Evolutionary conservation across 208 protist genomes (phyloP), one percentile per base, ranked within the genome.

Genomic region (Leptomonas pyrrhocoris): DNA sequence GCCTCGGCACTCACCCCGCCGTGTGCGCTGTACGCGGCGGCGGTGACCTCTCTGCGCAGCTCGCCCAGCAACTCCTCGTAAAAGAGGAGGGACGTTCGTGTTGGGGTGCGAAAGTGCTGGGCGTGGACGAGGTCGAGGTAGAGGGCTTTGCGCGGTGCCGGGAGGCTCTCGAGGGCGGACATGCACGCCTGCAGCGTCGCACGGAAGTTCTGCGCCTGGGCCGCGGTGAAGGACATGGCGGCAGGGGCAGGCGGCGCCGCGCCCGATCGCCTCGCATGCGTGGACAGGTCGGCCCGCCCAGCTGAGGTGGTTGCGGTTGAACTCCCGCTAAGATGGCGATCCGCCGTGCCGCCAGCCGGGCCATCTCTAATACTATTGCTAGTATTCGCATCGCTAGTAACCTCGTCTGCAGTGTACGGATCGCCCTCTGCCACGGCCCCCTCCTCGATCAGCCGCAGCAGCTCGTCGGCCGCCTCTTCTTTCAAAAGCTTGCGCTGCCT

Each of bases 151-250:
- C 81, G 73, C 6, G 77, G 54, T 23, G 73, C 30, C 9, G 83
- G 86, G 30, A 95, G 83, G 11, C 64, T 54, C 73, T 93, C 87
- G 71, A 95, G 71, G 62, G 89, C 68, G 9, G 77, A 77, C 28
- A 78, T 51, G 45, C 82, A 92, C 42, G 69, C 72, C 38, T 88
- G 84, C 57, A 95, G 68, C 34, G 79, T 77, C 15, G 80, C 67
- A n/a, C 64, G 70, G 50, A 88, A 88, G 18, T 67, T 54, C 19
- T 68, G 67, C 25, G 82, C 77, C 79, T 95, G 79, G 1, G 54
- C 66, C 2, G 59, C 68, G 8, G 70, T 81, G 58, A 80, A 77
- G 55, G 55, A 12, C 21, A 53, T 9, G 0, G 48, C 40, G 1
- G 57, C 19, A 23, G 58, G 45, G 2, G 40, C 18, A 5, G 58